A percentile compares a stretch with the other conserved stretches of the same genome.
These are phyloP conservation scores for Pisolithus albus DNA, from an alignment of 768 basidiomycete species.

Conservation along the genomic window DNA sequence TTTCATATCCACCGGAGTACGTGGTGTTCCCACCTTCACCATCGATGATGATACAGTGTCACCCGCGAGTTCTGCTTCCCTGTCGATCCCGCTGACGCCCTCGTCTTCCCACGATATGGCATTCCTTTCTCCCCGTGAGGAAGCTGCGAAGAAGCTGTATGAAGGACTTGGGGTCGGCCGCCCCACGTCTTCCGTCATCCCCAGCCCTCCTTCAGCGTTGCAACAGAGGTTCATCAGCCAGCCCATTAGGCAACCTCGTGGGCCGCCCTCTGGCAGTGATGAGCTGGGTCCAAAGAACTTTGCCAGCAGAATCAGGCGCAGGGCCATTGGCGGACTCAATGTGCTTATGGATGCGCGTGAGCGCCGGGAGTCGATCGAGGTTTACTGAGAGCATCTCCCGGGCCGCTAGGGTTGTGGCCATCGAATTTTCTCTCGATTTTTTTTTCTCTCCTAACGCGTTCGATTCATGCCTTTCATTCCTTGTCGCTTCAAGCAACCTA, in stretches of 20 bases:
- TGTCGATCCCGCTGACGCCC: slow-evolving; percentile 73
- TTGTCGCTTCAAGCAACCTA: slow-evolving; percentile 7
- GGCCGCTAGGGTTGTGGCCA: not conserved
- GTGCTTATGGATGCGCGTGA: slow-evolving; percentile 77
- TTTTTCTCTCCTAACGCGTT: slow-evolving; percentile 10
- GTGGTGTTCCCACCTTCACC: slow-evolving; percentile 43
- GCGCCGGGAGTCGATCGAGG: slow-evolving; percentile 68
- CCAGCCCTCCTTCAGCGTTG: slow-evolving; percentile 24
- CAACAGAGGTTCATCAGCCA: slow-evolving; percentile 57
- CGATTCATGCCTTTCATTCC: slow-evolving; percentile 15
- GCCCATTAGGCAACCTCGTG: slow-evolving; percentile 79
- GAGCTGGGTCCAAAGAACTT: slow-evolving; percentile 87
- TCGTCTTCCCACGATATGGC: slow-evolving; percentile 46
- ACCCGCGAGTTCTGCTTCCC: slow-evolving; percentile 51
- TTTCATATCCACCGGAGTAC: slow-evolving; percentile 45
- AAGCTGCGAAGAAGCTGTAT: slow-evolving; percentile 79
- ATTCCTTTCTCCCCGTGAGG: slow-evolving; percentile 79
- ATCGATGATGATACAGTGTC: slow-evolving; percentile 55
- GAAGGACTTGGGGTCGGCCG: slow-evolving; percentile 85
- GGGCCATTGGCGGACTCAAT: slow-evolving; percentile 77
- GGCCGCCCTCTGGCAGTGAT: slow-evolving; percentile 81
- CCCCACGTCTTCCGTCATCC: slow-evolving; percentile 37
- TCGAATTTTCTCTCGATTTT: slow-evolving; percentile 2
- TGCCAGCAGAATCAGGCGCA: slow-evolving; percentile 75
- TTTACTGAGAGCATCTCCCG: slow-evolving; percentile 34